Evolutionary conservation across 2,329 filamentous ascomycete species (phyloP), one percentile per base, ranked within the genome.

Genomic region (Pestalotiopsis sp.): DNA sequence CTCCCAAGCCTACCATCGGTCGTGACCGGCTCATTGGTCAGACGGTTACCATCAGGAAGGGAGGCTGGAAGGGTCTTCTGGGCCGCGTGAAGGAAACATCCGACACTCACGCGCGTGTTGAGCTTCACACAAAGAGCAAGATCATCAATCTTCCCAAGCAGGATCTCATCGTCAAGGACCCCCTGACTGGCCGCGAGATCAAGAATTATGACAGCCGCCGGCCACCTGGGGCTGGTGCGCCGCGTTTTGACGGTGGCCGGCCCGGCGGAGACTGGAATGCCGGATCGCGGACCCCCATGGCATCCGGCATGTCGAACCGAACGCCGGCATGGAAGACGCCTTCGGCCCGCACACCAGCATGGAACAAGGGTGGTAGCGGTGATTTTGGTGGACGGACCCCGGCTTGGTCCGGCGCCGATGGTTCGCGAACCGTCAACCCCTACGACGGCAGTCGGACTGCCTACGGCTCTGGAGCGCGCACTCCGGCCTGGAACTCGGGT

Each of bases 51-150:
- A 92, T 98, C 76, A 90, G 91, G 68, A 94, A 92, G 77, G 96
- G 96, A 36, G 90, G 92, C 25, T 94, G 95, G 84, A 99, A 99
- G 82, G 95, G 95, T 68, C 86, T 98, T 58, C 85, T 98, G 57
- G 96, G 96, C 74, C 97, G 98, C 73, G 95, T 99, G 74, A 98
- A 97, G 78, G 95, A 98, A 78, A 92, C 95, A 0, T 97, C 94
- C 6, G 95, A 97, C 74, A 89, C 89, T 3, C 90, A 92, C 76
- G 95, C 94, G 38, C 92, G 95, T 71, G 92, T 99, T 57, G 96
- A 99, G 81, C 84, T 99, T 52, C 95, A 98, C 78, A 95, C 95
- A 5, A 97, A 97, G 84, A 94, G 91, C 82, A 98, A 98, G 85
- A 92, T 93, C 17, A 90, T 98, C 71, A 94, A 92, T 7, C 89